Conservation (phyloP, 768 basidiomycete species). For the Pisolithus microcarpus region DNA sequence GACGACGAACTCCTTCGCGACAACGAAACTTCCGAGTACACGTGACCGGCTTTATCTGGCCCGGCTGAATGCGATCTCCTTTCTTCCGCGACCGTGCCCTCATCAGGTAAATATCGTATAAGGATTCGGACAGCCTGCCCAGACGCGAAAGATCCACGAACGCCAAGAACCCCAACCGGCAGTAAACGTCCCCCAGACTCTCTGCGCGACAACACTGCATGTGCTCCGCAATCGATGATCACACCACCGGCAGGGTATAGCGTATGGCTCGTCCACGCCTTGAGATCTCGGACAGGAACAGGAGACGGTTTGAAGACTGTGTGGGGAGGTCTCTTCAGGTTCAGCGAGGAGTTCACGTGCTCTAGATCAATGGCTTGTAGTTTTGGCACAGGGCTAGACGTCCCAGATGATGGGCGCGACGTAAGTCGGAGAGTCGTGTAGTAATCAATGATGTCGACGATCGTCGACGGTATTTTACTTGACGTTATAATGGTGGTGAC, state of each 20-base stretch:
- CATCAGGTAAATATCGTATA: slow-evolving; percentile 39
- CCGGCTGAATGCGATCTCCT: slow-evolving; percentile 24
- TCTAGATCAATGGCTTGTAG: slow-evolving; percentile 20
- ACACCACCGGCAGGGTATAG: slow-evolving; percentile 83
- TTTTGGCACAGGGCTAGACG: slow-evolving; percentile 20
- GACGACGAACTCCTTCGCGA: slow-evolving; percentile 33
- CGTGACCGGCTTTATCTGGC: slow-evolving; percentile 23
- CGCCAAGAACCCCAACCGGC: slow-evolving; percentile 80
- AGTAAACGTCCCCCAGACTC: slow-evolving; percentile 88
- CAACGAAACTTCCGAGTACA: slow-evolving; percentile 39
- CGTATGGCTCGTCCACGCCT: slow-evolving; percentile 97
- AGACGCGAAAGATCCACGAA: slow-evolving; percentile 88
- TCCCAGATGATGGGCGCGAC: slow-evolving; percentile 29
- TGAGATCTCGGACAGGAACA: slow-evolving; percentile 74
- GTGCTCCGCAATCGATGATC: slow-evolving; percentile 84
- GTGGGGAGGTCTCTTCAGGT: slow-evolving; percentile 59
- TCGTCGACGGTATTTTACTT: slow-evolving; percentile 67
- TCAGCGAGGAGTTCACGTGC: slow-evolving; percentile 14
- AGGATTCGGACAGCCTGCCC: slow-evolving; percentile 90
- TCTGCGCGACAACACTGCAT: slow-evolving; percentile 71
- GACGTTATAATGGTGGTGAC: slow-evolving; percentile 88
- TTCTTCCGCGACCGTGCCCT: slow-evolving; percentile 14
- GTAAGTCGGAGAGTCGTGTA: slow-evolving; percentile 41
- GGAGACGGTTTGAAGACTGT: slow-evolving; percentile 78
- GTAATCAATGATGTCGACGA: slow-evolving; percentile 78